Evolutionary conservation across 345 rosid species (phyloP).

Genomic region (Pistacia vera): DNA sequence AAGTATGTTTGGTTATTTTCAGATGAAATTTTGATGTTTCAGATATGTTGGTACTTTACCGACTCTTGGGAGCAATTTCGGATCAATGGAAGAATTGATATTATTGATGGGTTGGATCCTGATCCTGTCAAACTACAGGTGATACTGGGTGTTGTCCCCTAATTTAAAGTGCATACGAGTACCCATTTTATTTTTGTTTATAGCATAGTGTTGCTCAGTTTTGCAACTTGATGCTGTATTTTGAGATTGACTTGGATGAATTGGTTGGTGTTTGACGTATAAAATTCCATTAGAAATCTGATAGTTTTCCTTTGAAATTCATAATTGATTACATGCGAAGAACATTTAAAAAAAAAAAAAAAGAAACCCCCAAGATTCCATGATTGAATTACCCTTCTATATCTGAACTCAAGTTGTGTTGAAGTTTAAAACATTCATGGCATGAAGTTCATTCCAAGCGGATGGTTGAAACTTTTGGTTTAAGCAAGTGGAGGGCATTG

Average conservation of each 20-base stretch:
- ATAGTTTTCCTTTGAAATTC: neutral
- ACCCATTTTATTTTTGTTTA: neutral
- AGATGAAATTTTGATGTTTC: constrained; percentile 2
- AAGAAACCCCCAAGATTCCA: too few species aligned
- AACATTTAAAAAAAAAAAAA: too few species aligned
- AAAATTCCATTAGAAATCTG: neutral
- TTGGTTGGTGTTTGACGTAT: neutral
- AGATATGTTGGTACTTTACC: constrained; percentile 91
- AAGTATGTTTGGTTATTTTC: neutral
- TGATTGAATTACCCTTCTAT: too few species aligned
- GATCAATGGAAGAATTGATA: constrained; percentile 72
- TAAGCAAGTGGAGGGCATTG: neutral
- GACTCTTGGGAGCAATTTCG: constrained; percentile 94
- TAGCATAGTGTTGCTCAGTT: neutral
- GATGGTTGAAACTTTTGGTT: neutral
- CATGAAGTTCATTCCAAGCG: too few species aligned
- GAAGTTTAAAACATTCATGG: too few species aligned
- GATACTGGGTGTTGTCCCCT: neutral
- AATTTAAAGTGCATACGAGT: neutral
- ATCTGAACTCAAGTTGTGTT: too few species aligned
- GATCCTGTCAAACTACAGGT: constrained; percentile 77
- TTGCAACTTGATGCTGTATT: neutral
- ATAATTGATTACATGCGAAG: too few species aligned
- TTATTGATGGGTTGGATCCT: constrained; percentile 65
- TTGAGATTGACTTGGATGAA: neutral